Percentiles rank a stretch among this genome's conserved stretches.
Evolutionary conservation across 129 eudicot genomes (phyloP).

Genomic region (Lactuca sativa): DNA sequence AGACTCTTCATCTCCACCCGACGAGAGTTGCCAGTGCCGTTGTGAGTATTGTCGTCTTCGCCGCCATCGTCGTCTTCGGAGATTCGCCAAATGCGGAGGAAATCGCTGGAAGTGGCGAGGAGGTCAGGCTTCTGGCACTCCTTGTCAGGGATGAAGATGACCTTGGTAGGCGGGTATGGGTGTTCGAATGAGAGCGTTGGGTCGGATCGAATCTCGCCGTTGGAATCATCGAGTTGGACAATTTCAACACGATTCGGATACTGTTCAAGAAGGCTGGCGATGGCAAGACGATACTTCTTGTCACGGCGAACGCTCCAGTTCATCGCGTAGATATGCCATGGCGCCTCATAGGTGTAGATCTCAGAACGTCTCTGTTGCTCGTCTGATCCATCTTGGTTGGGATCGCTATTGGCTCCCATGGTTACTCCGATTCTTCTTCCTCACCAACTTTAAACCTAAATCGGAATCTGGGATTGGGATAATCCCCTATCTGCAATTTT

Average conservation of each 20-base stretch:
- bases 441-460: conserved; percentile 9
- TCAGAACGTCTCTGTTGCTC: conserved; percentile 90
- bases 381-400: conserved; percentile 65
- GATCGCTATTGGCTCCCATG: conserved; percentile 66
- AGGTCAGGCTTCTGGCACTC: conserved; percentile 91
- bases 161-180: conserved; percentile 90
- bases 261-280: conserved; percentile 77
- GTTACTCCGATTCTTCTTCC: neutral
- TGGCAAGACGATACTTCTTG: conserved; percentile 89
- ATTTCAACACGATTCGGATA: conserved; percentile 87
- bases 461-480: neutral
- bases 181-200: conserved; percentile 77
- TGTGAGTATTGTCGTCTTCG: conserved; percentile 11
- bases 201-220: conserved; percentile 88
- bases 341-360: conserved; percentile 98
- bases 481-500: conserved; percentile 13
- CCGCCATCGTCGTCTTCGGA: conserved; percentile 36
- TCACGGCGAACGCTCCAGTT: conserved; percentile 97
- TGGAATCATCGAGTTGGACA: conserved; percentile 87
- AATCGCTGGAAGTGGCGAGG: conserved; percentile 82
- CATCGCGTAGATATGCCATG: conserved; percentile 99
- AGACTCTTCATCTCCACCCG: conserved; percentile 69
- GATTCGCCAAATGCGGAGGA: conserved; percentile 79
- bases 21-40: conserved; percentile 6
- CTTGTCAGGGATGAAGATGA: conserved; percentile 84